Base-by-base conservation (phyloP, 345 rosid genomes). In the Luvunga scandens region DNA sequence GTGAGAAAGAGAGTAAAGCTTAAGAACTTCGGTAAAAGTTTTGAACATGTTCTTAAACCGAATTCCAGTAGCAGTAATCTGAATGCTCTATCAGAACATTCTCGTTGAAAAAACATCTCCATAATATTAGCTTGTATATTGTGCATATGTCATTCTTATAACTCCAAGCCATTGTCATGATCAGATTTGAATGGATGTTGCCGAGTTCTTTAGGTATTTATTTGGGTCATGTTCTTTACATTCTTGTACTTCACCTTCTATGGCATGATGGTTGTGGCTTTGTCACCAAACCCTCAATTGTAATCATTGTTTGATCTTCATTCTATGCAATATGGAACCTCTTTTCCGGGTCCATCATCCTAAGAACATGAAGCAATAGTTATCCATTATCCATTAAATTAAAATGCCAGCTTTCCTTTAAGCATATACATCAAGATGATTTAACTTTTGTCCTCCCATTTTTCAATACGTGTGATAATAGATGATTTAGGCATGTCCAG, bases 221-320 rank as follows among this genome's bases (percentile, higher is more conserved):
- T 92, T 87, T 84, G n/a, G n/a, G 89, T 89, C 60, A 86, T 89
- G 87, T 85, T 69, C 83, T 86, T 87, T 79, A 86, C 96, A 7
- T 75, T 91, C 22, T 74, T 91, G 36, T 89, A 91, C 83, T 91
- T 87, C 89, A 88, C 96, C 77, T 90, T 75, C 81, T 89, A 89
- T 5, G 96, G 92, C 9, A 92, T 90, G 92, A 90, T 92, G 94
- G 75, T 87, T 2, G 90, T 90, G 6, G 91, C 90, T 13, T 77
- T 89, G 83, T 87, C 92, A 1, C 96, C 94, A 4, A 90, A 90
- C 66, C 84, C 83, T 83, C 86, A 89, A 83, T 84, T 90, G 86
- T 90, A 31, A 36, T 85, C 82, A 86, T 90, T 21, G 78, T 84
- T 72, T 86, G 91, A 30, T 66, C 88, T 19, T 92, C 88, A 38